Evolutionary conservation across 345 rosid species (phyloP).

Genomic region (Rubroshorea leprosula): DNA sequence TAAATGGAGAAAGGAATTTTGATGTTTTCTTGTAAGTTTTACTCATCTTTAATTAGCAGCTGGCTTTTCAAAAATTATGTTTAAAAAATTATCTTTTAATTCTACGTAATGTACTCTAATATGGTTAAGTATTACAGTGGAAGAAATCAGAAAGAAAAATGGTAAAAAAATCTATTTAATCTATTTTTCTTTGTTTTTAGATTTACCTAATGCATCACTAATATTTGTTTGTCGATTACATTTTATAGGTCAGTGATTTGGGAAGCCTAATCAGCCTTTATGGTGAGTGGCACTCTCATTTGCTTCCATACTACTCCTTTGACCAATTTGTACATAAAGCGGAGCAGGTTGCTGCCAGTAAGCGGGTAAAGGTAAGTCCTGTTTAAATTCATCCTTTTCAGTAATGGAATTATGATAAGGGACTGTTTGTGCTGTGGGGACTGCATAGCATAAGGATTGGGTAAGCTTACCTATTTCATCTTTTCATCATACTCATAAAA

Average conservation of each 20-base stretch:
- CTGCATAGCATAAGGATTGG: no score
- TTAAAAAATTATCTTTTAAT: no score
- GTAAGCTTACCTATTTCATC: background rate
- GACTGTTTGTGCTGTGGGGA: no score
- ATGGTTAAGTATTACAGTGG: no score
- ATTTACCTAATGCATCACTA: background rate
- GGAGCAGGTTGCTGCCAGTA: conserved; percentile 73
- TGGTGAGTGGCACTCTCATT: conserved; percentile 78
- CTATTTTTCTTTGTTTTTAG: no score
- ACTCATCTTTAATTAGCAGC: no score
- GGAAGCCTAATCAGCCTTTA: conserved; percentile 68
- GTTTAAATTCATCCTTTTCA: background rate
- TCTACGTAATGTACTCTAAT: no score
- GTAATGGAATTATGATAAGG: background rate
- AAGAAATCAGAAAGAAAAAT: no score
- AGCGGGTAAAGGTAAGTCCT: conserved; percentile 63
- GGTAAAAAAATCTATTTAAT: no score
- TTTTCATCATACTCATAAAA: background rate
- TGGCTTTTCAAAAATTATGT: no score
- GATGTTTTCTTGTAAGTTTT: no score
- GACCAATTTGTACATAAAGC: conserved; percentile 80
- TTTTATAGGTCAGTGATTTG: conserved; percentile 64
- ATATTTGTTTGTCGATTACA: background rate
- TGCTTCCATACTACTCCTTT: conserved; percentile 75
- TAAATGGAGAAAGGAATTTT: no score